Evolutionary conservation across 2,329 filamentous ascomycete genomes (phyloP).

Genomic region (Penicillium janthinellum): DNA sequence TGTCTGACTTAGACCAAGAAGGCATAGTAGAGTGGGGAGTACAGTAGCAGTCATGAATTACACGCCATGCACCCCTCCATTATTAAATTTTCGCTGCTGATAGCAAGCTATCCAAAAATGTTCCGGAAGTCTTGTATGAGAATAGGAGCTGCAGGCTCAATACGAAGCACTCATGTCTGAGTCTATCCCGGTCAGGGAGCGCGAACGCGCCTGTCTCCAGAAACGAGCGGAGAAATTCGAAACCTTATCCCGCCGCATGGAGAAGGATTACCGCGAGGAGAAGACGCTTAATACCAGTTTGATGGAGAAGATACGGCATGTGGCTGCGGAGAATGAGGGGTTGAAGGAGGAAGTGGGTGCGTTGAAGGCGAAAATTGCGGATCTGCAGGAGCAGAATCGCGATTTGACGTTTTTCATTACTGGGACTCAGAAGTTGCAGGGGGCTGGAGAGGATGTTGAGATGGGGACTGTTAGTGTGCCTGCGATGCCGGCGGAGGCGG

Average conservation of each 20-base stretch:
- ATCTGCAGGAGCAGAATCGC: conserved; percentile 81
- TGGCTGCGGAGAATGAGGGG: conserved; percentile 60
- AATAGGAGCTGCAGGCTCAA: conserved; percentile 52
- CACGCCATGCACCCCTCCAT: too few species aligned
- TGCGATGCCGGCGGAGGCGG: conserved; percentile 47
- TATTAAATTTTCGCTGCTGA: too few species aligned
- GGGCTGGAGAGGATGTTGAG: conserved; percentile 71
- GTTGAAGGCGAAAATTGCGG: conserved; percentile 63
- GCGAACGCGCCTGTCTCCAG: conserved; percentile 69
- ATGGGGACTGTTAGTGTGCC: conserved; percentile 71
- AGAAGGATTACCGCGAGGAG: conserved; percentile 80
- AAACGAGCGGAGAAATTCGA: conserved; percentile 71
- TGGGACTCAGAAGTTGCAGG: conserved; percentile 76
- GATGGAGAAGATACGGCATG: conserved; percentile 72
- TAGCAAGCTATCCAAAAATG: too few species aligned
- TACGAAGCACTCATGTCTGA: conserved; percentile 57
- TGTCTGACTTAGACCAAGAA: too few species aligned
- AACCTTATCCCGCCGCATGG: conserved; percentile 72
- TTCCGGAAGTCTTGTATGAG: too few species aligned
- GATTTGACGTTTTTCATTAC: conserved; percentile 88
- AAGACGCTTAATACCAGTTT: conserved; percentile 80
- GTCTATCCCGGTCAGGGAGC: conserved; percentile 69
- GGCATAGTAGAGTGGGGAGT: too few species aligned
- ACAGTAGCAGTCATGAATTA: too few species aligned
- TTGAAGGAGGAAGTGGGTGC: conserved; percentile 67